Base-by-base conservation (phyloP, 192 early-diverging fungal genomes). In the Umbelopsis ramanniana region DNA sequence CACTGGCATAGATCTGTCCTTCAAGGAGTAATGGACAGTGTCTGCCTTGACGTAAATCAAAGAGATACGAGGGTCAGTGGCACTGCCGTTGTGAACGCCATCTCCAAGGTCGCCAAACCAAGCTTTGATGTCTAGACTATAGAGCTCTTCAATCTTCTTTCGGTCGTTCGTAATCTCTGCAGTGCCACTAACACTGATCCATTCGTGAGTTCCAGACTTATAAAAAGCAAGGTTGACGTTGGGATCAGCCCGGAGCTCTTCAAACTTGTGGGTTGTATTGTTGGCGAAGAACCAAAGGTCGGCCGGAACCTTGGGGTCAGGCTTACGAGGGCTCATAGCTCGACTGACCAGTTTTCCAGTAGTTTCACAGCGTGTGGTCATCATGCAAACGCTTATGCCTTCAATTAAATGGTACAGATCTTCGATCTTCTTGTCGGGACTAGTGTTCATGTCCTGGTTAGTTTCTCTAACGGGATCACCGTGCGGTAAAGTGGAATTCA, bases 51-150 rank as follows among this genome's bases (percentile, higher is more conserved):
- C 83, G 45, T 78, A 78, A 33, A 85, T 74, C 50, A 85, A 67
- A 3, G 67, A 71, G 48, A 85, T 73, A 3, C 84, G 81, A 29
- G 84, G 84, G 77, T 85, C 84, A 22, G 68, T 67, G 14, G 83
- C 53, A 11, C 74, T 74, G 9, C 84, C 84, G 33, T 76, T 75
- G 70, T 85, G 83, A 21, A 85, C 69, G 43, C 77, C 77, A 55
- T 85, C 84, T 19, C 75, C 78, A 10, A 79, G 69, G 50, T 85
- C 84, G 19, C 75, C 78, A 63, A 85, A 80, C 84, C 84, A 85
- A 35, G 79, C 60, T 38, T 72, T 68, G 52, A 78, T 54, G 46
- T 85, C 80, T 10, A 57, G 21, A 4, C 48, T 19, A 57, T 76
- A 85, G 4, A 85, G 70, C 40, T 85, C 72, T 33, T 71, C 46